phyloP scores from a whole-genome alignment of 2,329 filamentous ascomycete species.

The Paramyrothecium sp. region DNA sequence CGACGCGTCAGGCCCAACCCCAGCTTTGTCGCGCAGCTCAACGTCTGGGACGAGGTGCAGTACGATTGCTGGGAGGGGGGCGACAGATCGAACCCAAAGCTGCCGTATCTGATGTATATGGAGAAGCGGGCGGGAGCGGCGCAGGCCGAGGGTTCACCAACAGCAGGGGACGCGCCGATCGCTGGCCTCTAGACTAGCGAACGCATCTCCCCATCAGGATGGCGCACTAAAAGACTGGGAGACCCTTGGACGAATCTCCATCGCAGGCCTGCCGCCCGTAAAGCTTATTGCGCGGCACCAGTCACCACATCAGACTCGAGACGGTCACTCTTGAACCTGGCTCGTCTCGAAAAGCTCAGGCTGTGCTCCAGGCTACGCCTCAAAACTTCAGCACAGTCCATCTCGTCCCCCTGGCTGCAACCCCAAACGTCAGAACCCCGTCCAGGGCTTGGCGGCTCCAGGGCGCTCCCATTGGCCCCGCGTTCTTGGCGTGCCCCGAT shows the following conservation, averaged over 20 bases:
- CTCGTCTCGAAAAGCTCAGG: no score
- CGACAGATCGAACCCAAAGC: conserved; percentile 21
- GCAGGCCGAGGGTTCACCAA: background rate
- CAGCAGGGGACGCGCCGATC: no score
- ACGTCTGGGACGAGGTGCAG: conserved; percentile 26
- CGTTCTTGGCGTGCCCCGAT: background rate
- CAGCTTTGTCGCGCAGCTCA: conserved; percentile 28
- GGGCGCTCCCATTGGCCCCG: background rate
- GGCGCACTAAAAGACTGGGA: no score
- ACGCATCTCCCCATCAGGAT: no score
- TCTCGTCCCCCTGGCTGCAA: background rate
- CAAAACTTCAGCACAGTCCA: no score
- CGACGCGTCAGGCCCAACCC: conserved; percentile 21
- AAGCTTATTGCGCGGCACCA: no score
- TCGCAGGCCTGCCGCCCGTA: no score
- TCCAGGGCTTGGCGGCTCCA: background rate
- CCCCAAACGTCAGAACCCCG: background rate
- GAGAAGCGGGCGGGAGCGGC: background rate
- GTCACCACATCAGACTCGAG: no score
- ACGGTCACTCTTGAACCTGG: no score
- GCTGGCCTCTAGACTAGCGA: no score
- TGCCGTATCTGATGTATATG: conserved; percentile 15
- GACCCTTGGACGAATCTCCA: no score
- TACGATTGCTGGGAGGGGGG: conserved; percentile 27
- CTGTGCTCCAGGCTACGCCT: no score